A percentile compares a stretch with the other conserved stretches of the same genome.
phyloP scores from a whole-genome alignment of 441 rosid species.

The Corymbia citriodora region DNA sequence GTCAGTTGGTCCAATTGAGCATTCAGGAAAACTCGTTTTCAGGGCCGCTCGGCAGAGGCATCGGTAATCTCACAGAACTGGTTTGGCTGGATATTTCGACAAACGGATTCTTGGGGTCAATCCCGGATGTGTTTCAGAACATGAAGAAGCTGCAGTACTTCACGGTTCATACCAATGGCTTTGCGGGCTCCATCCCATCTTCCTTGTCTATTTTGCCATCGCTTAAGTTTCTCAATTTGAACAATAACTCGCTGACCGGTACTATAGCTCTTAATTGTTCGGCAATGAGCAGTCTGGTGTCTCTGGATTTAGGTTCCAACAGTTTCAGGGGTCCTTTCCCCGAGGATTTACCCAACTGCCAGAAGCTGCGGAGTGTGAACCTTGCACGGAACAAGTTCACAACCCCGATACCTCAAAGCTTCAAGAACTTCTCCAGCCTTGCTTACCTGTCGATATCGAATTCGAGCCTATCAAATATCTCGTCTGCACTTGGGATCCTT shows the following conservation, averaged over 20 bases:
- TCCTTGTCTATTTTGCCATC: slow-evolving; percentile 48
- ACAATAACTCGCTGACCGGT: slow-evolving; percentile 65
- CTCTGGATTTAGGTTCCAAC: slow-evolving; percentile 69
- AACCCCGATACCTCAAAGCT: slow-evolving; percentile 56
- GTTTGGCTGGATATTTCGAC: slow-evolving; percentile 51
- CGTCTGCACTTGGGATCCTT: slow-evolving; percentile 46
- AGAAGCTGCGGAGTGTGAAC: slow-evolving; percentile 37
- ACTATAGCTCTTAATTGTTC: slow-evolving; percentile 46
- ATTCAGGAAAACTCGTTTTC: slow-evolving; percentile 52
- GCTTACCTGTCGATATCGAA: slow-evolving; percentile 53
- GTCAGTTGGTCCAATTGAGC: slow-evolving; percentile 24
- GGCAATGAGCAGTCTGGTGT: slow-evolving; percentile 42
- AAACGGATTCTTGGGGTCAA: slow-evolving; percentile 42
- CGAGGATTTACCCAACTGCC: slow-evolving; percentile 49
- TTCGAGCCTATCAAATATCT: slow-evolving; percentile 42
- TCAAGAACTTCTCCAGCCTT: slow-evolving; percentile 45
- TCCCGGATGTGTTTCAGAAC: slow-evolving; percentile 55
- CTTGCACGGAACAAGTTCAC: slow-evolving; percentile 57
- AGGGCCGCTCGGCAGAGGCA: slow-evolving; percentile 32
- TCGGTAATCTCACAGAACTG: slow-evolving; percentile 39
- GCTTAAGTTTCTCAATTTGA: slow-evolving; percentile 46
- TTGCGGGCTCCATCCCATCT: slow-evolving; percentile 49
- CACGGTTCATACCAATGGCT: slow-evolving; percentile 27
- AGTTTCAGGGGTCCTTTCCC: slow-evolving; percentile 47
- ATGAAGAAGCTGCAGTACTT: slow-evolving; percentile 31